Evolutionary conservation across 768 basidiomycete genomes (phyloP), one percentile per base, ranked within the genome.

Genomic region (Xanthoconium stramineum): DNA sequence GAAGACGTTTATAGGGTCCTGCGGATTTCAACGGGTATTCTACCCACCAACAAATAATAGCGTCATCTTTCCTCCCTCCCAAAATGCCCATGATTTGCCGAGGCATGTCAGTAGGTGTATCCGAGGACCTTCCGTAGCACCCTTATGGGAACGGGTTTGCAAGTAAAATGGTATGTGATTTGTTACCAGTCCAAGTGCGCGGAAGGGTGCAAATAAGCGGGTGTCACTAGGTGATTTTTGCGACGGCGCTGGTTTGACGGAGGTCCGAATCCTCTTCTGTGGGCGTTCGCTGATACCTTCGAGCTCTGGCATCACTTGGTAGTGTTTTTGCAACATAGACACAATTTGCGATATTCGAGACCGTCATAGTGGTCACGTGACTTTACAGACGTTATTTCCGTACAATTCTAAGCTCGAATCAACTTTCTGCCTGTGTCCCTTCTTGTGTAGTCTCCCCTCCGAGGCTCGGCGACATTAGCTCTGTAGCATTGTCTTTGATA

Each of bases 41-140:
- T 39, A 58, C 92, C 75, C 72, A 92, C 96, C 93, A 57, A 95
- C 94, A 69, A 99, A 98, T 37, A 98, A 78, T 54, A 98, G 74
- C 33, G 79, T 80, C 91, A 98, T 94, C 73, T 88, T 94, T 29
- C 86, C 90, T 20, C 93, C 95, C 63, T 97, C 94, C 96, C 96
- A 98, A 66, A 97, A 76, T 17, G 94, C 91, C 95, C 95, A 98
- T 61, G 90, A 83, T 55, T 77, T 83, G 7, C 96, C 95, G 9
- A 98, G 73, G 65, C 91, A 94, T 12, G 93, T 95, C 35, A 97
- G 72, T 42, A 98, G 75, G 59, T 93, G 88, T 55, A 95, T 78
- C 46, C 83, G 82, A 1, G 95, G 94, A 3, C 89, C 91, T 19
- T 88, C 88, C 2, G 90, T 83, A 20, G 91, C 84, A 28, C 91